Conservation (phyloP, 2,329 filamentous ascomycete species). For the Lecanicillium sp. region DNA sequence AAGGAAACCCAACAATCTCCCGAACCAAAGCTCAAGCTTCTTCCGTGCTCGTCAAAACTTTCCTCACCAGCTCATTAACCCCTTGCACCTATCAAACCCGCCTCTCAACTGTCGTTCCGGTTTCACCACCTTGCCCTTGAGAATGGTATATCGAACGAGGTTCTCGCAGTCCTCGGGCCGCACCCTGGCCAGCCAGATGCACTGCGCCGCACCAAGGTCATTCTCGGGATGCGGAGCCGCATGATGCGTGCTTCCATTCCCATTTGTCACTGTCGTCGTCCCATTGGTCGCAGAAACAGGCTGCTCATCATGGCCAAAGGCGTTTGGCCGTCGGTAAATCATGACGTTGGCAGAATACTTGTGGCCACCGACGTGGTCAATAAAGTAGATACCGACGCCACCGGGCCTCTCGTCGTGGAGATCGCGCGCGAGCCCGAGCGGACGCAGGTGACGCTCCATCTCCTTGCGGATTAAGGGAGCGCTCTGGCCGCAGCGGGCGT, state of each 20-base stretch:
- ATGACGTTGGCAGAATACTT: slow-evolving; percentile 95
- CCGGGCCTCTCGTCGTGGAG: slow-evolving; percentile 82
- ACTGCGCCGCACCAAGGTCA: slow-evolving; percentile 65
- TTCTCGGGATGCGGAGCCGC: slow-evolving; percentile 12
- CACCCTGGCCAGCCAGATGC: slow-evolving; percentile 86
- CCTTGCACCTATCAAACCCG: slow-evolving; percentile 78
- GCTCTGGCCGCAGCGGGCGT: slow-evolving; percentile 89
- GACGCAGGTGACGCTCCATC: slow-evolving; percentile 80
- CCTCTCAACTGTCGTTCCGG: slow-evolving; percentile 77
- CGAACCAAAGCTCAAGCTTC: too few relatives aligned
- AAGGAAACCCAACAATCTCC: too few relatives aligned
- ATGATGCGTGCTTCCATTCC: not conserved
- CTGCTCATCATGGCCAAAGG: slow-evolving; percentile 45
- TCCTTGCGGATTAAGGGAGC: slow-evolving; percentile 84
- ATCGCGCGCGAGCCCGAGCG: slow-evolving; percentile 78
- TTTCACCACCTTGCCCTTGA: slow-evolving; percentile 93
- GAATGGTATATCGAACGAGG: slow-evolving; percentile 76
- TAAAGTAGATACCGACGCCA: slow-evolving; percentile 93
- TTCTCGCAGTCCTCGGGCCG: slow-evolving; percentile 88
- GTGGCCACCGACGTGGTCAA: slow-evolving; percentile 92
- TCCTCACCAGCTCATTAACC: slow-evolving; percentile 75
- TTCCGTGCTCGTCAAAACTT: too few relatives aligned
- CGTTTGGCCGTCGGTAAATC: slow-evolving; percentile 65
- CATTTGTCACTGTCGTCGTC: not conserved
- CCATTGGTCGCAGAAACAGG: slow-evolving; percentile 12